phyloP scores from a whole-genome alignment of 2,329 filamentous ascomycete species.

The Endothia cerciana region DNA sequence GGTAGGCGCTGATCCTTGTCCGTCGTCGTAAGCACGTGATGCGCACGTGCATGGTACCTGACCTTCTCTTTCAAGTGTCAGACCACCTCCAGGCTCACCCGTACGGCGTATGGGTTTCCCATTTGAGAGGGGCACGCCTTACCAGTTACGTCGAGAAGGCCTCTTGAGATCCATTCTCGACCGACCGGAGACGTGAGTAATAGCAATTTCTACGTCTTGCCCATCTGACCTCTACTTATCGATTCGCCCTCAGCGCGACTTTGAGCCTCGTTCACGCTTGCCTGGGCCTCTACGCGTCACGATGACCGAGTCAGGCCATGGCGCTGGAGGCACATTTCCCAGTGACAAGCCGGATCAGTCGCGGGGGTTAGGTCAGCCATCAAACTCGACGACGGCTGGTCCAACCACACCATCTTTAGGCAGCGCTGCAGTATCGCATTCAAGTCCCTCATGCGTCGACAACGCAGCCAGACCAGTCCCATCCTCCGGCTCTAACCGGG shows the following conservation, averaged over 20 bases:
- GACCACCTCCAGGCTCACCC: background rate
- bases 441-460: background rate
- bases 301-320: slow-evolving; percentile 8
- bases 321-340: background rate
- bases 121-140: too few species aligned
- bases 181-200: background rate
- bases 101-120: background rate
- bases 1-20: background rate
- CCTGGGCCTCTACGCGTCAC: background rate
- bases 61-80: background rate
- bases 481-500: slow-evolving; percentile 73
- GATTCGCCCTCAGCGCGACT: background rate
- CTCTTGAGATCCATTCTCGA: background rate
- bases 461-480: slow-evolving; percentile 52
- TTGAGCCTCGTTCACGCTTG: background rate
- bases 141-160: background rate
- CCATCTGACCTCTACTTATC: too few species aligned
- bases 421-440: slow-evolving; percentile 3
- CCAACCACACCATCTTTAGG: slow-evolving; percentile 5
- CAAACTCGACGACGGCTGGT: background rate
- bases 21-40: slow-evolving; percentile 20
- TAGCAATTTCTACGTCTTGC: background rate
- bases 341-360: background rate
- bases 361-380: background rate
- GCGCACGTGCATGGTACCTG: slow-evolving; percentile 22